Evolutionary conservation across 139 green algal genomes (phyloP).

Genomic region (Gonium pectorale): DNA sequence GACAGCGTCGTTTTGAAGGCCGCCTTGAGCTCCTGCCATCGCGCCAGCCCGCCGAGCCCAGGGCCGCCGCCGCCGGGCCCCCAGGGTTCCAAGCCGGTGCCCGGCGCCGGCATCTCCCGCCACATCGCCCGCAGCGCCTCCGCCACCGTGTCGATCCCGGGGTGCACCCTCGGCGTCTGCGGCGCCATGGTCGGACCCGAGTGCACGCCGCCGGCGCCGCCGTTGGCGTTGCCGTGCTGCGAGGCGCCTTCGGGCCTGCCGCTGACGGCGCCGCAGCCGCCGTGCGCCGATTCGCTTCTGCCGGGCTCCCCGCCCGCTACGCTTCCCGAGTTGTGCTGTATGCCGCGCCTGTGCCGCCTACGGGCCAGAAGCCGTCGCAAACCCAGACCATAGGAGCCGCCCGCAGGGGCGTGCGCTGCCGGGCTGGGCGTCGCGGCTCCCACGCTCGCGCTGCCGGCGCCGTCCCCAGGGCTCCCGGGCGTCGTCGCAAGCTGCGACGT

Average conservation of each 20-base stretch:
- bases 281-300: too few relatives aligned
- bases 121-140: constrained; percentile 24
- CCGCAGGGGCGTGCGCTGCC: too few relatives aligned
- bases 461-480: neutral
- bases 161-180: neutral
- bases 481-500: neutral
- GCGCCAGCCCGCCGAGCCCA: neutral
- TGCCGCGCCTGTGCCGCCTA: too few relatives aligned
- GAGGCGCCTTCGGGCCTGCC: too few relatives aligned
- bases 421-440: neutral
- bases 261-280: neutral
- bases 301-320: too few relatives aligned
- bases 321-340: too few relatives aligned
- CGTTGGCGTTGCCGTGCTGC: neutral
- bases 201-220: neutral
- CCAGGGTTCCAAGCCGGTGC: neutral
- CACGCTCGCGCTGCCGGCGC: neutral
- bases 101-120: constrained; percentile 10
- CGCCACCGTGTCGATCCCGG: neutral
- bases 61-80: neutral
- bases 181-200: too few relatives aligned
- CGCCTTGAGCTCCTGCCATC: constrained; percentile 8
- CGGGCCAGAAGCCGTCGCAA: too few relatives aligned
- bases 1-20: neutral
- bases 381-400: too few relatives aligned